Evolutionary conservation across 2,329 filamentous ascomycete genomes (phyloP), one percentile per base, ranked within the genome.

Genomic region (Fusarium sp.): DNA sequence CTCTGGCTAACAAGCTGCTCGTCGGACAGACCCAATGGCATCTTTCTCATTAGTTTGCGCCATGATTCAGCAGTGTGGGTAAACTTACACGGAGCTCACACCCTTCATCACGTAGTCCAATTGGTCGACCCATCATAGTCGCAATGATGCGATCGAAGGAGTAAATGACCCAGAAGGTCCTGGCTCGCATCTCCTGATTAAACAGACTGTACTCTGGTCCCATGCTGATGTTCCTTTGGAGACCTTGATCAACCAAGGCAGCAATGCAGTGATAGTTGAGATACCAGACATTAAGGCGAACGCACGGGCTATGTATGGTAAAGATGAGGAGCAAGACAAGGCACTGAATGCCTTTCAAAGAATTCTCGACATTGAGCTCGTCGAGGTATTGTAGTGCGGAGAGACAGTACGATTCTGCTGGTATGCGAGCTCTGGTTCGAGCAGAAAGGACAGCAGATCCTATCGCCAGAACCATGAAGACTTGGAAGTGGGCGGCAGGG

Each of bases 71-170:
- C 6, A 11, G 5, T 3, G 12, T 19, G 2, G 4, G 8, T 6
- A 2, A 6, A 72, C 81, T 75, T 70, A 88, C 86, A 40, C 86
- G 79, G 21, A 88, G 79, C 21, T 89, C 87, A 44, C 87, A 88
- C 0, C 86, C 87, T 69, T 89, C 88, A 50, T 89, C 88, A 50
- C 87, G 80, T 4, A 89, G 73, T 0, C 87, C 87, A 57, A 89
- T 87, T 0, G 88, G 88, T 2, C 88, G 81, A 1, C 88, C 88
- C 86, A 89, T 87, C 79, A 88, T 88, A 0, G 87, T 89, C 6
- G 85, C 85, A 38, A 89, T 81, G 1, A 82, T 84, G 19, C 88
- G 82, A 63, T 89, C 87, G 8, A 89, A 80, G 0, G 81, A 85
- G 32, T 87, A 87, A 7, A 87, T 85, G 0, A 86, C 85, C 88